A percentile compares a stretch with the other conserved stretches of the same genome.
phyloP scores from a whole-genome alignment of 2,329 filamentous ascomycete species.

The Colletotrichum neosansevieriae region DNA sequence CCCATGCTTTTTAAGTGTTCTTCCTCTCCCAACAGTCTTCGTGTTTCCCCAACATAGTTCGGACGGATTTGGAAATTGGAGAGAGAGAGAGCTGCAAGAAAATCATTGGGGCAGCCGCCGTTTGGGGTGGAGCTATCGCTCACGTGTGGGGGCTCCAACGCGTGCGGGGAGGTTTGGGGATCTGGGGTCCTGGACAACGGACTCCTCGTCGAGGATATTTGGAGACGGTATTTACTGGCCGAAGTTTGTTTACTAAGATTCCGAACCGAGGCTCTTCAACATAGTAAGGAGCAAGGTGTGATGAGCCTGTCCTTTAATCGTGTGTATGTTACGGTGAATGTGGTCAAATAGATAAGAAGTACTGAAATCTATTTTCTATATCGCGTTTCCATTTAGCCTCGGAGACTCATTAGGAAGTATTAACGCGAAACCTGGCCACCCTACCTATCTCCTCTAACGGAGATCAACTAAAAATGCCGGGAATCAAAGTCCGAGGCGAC shows the following conservation, averaged over 20 bases:
- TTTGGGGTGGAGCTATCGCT: too few relatives aligned
- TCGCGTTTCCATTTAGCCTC: conserved; percentile 34
- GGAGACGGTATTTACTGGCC: background rate
- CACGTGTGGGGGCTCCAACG: conserved; percentile 16
- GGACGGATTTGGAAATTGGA: conserved; percentile 26
- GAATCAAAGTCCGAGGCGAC: conserved; percentile 32
- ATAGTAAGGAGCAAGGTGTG: too few relatives aligned
- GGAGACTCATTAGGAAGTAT: conserved; percentile 28
- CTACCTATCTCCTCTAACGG: conserved; percentile 11
- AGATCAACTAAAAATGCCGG: conserved; percentile 30
- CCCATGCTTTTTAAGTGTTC: background rate
- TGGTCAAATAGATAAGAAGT: conserved; percentile 1
- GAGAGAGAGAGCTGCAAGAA: background rate
- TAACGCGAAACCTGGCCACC: conserved; percentile 24
- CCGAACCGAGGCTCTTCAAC: background rate
- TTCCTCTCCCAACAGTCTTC: conserved; percentile 28
- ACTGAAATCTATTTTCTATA: conserved; percentile 34
- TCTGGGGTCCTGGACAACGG: conserved; percentile 4
- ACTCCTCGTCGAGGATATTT: conserved; percentile 1
- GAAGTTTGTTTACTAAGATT: background rate
- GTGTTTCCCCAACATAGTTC: conserved; percentile 32
- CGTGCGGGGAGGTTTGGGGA: conserved; percentile 36
- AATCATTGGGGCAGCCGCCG: conserved; percentile 16
- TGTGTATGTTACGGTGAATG: background rate
- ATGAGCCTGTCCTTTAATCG: background rate